These are phyloP conservation scores for Begonia masoniana DNA, from an alignment of 306 rosid species.

Conservation along the genomic window DNA sequence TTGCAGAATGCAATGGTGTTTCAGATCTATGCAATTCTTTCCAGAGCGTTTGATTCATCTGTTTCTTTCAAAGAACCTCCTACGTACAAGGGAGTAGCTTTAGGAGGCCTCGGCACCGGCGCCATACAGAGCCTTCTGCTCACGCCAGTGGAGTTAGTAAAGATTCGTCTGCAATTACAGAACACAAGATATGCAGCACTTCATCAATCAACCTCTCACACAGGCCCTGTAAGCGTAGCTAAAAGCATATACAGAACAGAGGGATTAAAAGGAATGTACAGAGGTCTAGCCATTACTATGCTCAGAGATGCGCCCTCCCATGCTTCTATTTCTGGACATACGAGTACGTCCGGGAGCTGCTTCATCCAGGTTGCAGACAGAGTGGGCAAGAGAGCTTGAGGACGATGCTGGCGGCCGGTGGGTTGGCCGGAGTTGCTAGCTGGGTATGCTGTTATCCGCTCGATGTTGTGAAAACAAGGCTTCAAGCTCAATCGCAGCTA, in stretches of 20 bases:
- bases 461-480: slow-evolving; percentile 73
- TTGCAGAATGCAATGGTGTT: slow-evolving; percentile 79
- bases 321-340: slow-evolving; percentile 82
- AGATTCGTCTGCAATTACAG: slow-evolving; percentile 64
- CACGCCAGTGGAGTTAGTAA: slow-evolving; percentile 57
- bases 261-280: slow-evolving; percentile 48
- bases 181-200: slow-evolving; percentile 1
- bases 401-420: slow-evolving; percentile 71
- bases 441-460: slow-evolving; percentile 72
- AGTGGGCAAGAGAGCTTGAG: slow-evolving; percentile 43
- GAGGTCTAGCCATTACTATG: slow-evolving; percentile 58
- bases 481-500: slow-evolving; percentile 48
- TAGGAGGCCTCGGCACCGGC: slow-evolving; percentile 64
- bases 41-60: slow-evolving; percentile 41
- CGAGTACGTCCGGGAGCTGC: slow-evolving; percentile 55
- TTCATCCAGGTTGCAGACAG: slow-evolving; percentile 80
- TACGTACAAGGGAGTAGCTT: slow-evolving; percentile 50
- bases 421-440: slow-evolving; percentile 71
- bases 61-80: slow-evolving; percentile 43
- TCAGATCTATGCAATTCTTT: slow-evolving; percentile 60
- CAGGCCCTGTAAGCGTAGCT: slow-evolving; percentile 34
- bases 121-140: slow-evolving; percentile 58
- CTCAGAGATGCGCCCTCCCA: slow-evolving; percentile 65
- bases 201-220: slow-evolving; percentile 13
- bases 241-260: slow-evolving; percentile 43